Evolutionary conservation across 495 filamentous ascomycete species (phyloP).

Genomic region (Xylaria scruposa): DNA sequence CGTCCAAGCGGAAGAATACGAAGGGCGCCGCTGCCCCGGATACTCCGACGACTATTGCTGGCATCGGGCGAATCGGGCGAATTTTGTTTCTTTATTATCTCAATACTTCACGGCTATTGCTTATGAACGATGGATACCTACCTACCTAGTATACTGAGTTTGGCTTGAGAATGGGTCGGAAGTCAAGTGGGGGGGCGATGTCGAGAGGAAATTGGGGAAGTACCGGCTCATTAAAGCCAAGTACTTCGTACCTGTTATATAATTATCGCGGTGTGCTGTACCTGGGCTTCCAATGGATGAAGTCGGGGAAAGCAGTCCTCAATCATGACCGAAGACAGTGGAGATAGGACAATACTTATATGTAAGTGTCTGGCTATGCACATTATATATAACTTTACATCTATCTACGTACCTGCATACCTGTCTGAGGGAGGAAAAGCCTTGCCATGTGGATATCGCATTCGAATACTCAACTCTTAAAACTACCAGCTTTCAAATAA

Average conservation of each 20-base stretch:
- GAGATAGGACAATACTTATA: constrained; percentile 1
- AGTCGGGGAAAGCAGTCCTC: neutral
- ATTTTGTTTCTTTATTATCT: constrained; percentile 29
- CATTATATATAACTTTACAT: no score
- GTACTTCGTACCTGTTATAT: constrained; percentile 13
- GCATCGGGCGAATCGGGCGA: constrained; percentile 16
- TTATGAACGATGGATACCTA: constrained; percentile 41
- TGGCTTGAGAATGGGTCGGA: constrained; percentile 18
- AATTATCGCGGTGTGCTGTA: constrained; percentile 3
- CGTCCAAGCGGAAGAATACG: neutral
- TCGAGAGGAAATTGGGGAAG: constrained; percentile 13
- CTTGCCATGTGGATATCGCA: neutral
- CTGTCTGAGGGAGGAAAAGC: neutral
- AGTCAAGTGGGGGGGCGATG: neutral
- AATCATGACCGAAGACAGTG: neutral
- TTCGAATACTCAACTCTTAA: neutral
- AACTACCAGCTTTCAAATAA: neutral
- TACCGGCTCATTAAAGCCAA: neutral
- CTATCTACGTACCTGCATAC: neutral
- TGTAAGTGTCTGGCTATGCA: no score
- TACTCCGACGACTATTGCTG: constrained; percentile 18
- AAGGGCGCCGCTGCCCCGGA: neutral
- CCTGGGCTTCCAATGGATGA: constrained; percentile 8
- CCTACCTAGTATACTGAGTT: constrained; percentile 27
- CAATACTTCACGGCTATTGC: constrained; percentile 37